Evolutionary conservation across 352 stramenopile genomes (phyloP).

Genomic region (Pythium pyrilobum): DNA sequence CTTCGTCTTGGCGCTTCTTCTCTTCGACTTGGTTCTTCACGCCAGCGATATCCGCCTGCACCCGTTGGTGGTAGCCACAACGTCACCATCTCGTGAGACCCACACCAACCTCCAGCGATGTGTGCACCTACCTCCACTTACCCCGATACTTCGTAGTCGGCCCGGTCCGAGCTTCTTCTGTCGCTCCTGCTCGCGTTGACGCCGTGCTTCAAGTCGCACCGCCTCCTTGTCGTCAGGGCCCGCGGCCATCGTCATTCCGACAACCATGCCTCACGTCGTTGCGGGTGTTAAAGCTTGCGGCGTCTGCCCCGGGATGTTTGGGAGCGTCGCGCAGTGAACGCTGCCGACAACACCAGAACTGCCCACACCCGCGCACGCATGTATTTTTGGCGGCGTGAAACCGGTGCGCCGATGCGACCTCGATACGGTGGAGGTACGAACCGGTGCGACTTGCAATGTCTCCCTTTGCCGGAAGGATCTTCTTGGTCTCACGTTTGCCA

Average conservation of each 20-base stretch:
- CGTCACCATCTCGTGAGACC: too few species aligned
- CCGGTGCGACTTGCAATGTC: too few species aligned
- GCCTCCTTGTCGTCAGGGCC: constrained; percentile 38
- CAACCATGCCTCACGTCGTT: neutral
- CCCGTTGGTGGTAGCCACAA: too few species aligned
- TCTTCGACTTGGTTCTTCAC: constrained; percentile 75
- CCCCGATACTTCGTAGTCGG: constrained; percentile 59
- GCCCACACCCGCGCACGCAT: too few species aligned
- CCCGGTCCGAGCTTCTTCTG: constrained; percentile 62
- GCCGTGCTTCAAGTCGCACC: constrained; percentile 47
- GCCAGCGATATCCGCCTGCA: constrained; percentile 62
- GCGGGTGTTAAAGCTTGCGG: neutral
- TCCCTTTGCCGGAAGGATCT: too few species aligned
- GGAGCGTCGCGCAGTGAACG: too few species aligned
- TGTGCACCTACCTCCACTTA: constrained; percentile 20
- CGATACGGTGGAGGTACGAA: too few species aligned
- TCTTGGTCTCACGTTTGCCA: too few species aligned
- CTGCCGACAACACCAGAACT: too few species aligned
- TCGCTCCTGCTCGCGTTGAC: constrained; percentile 59
- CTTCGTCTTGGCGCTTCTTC: constrained; percentile 43
- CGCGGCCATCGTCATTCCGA: constrained; percentile 5
- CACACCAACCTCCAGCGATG: neutral
- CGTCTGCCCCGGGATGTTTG: too few species aligned
- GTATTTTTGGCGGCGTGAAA: too few species aligned
- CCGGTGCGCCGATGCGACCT: too few species aligned